Evolutionary conservation across 163 green algal species (phyloP), one percentile per base, ranked within the genome.

Genomic region (Chloromonas sp.): DNA sequence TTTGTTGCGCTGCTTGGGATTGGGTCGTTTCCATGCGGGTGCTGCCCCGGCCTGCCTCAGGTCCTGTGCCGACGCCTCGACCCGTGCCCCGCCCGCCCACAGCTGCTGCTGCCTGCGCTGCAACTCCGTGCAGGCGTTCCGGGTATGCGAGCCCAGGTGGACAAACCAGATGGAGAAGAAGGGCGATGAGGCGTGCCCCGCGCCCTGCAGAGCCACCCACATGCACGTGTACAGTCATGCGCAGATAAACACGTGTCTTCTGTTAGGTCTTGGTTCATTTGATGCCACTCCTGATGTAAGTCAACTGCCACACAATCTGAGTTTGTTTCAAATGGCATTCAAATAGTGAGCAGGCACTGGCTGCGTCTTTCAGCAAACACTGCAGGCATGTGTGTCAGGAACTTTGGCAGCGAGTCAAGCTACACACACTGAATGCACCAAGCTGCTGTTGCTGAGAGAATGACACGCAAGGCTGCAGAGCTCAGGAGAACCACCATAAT

Each of bases 161-260:
- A 91, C 84, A 60, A 85, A 89, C 87, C 87, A 91, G 81, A 89
- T 91, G 85, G 71, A 85, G 83, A 86, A 89, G 83, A 91, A 91
- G 70, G 87, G 87, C 70, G 85, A 89, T 71, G 85, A 84, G 1
- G 59, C 57, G n/a, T 89, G 81, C 1, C 87, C 87, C 0, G 85
- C 88, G n/a, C 87, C 87, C 83, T 82, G 79, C 58, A 15, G 3
- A 5, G 14, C 57, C 71, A 58, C 3, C 3, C 71, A 79, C 71
- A 58, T n/a, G 2, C 1, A 60, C 8, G 8, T n/a, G 71, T n/a
- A 60, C 2, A n/a, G 14, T 57, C 71, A 5, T 2, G 58, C 71
- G 1, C 71, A 5, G 14, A 79, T 79, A 14, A 2, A n/a, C 71
- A 79, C 8, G 8, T 76, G 66, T 76, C 66, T 11, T 11, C 66